A percentile compares a stretch with the other conserved stretches of the same genome.
Conservation (phyloP, 345 rosid genomes). For the Dovyalis caffra region DNA sequence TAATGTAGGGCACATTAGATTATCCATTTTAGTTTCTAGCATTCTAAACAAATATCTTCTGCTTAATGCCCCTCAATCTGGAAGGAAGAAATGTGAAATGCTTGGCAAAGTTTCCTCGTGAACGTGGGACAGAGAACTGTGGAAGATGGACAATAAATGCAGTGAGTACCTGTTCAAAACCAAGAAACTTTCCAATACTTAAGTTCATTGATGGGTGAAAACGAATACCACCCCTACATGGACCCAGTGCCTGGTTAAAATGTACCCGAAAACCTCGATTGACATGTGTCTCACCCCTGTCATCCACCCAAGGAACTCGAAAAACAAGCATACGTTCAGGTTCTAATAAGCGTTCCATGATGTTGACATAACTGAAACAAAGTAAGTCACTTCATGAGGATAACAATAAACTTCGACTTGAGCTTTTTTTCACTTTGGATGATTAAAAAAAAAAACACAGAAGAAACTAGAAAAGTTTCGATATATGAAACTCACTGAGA, state of each 20-base stretch:
- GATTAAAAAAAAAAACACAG: neutral
- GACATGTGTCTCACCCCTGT: constrained; percentile 94
- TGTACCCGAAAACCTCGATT: constrained; percentile 96
- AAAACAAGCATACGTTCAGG: constrained; percentile 91
- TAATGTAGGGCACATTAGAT: neutral
- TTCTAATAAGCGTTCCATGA: constrained; percentile 92
- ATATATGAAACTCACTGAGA: constrained; percentile 66
- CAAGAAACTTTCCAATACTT: constrained; percentile 91
- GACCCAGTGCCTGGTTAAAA: constrained; percentile 93
- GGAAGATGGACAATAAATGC: constrained; percentile 4
- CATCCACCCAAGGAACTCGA: constrained; percentile 98
- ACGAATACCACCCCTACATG: constrained; percentile 96
- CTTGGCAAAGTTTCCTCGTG: neutral
- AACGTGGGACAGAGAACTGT: constrained; percentile 8
- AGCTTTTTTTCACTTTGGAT: constrained; percentile 15
- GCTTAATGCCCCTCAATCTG: neutral
- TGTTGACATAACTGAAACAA: constrained; percentile 78
- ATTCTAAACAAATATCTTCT: neutral
- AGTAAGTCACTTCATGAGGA: constrained; percentile 24
- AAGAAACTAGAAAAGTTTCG: constrained; percentile 2
- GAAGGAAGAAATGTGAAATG: constrained; percentile 9
- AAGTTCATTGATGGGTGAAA: constrained; percentile 91
- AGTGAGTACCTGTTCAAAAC: constrained; percentile 79
- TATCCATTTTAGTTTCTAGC: neutral
- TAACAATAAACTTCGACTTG: constrained; percentile 2